Conservation (phyloP, 768 basidiomycete genomes). For the Pisolithus tinctorius region DNA sequence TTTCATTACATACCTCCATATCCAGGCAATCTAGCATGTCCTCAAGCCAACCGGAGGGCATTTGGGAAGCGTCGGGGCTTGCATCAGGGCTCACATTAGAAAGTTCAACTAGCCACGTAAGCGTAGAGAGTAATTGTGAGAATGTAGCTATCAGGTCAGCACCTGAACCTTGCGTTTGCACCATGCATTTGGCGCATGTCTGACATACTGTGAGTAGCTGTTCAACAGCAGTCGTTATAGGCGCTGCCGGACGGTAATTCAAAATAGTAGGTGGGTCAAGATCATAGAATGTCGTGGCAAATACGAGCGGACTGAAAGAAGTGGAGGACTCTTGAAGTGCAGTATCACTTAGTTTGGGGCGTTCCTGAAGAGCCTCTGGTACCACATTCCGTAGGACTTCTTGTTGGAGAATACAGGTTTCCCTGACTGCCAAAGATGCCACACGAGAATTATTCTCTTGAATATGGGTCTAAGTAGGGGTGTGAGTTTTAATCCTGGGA, state of each 20-base stretch:
- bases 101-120: constrained; percentile 44
- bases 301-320: constrained; percentile 40
- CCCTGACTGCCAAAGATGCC: constrained; percentile 31
- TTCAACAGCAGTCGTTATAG: constrained; percentile 54
- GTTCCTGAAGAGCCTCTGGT: constrained; percentile 41
- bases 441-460: constrained; percentile 30
- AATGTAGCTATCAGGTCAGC: constrained; percentile 42
- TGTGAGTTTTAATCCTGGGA: constrained; percentile 1
- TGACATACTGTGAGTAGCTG: constrained; percentile 43
- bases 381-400: constrained; percentile 48
- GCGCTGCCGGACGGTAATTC: constrained; percentile 28
- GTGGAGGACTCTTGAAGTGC: constrained; percentile 25
- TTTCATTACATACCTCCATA: constrained; percentile 39
- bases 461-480: constrained; percentile 28
- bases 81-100: constrained; percentile 28
- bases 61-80: constrained; percentile 44
- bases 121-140: constrained; percentile 43
- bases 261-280: constrained; percentile 29
- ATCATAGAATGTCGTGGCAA: constrained; percentile 59
- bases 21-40: constrained; percentile 47
- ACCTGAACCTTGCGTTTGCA: constrained; percentile 25
- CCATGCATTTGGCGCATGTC: constrained; percentile 35
- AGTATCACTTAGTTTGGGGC: constrained; percentile 39
- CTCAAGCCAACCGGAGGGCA: constrained; percentile 58
- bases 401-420: constrained; percentile 44